A percentile compares a stretch with the other conserved stretches of the same genome.
phyloP scores from a whole-genome alignment of 768 basidiomycete species.

The Amanita pallidorosea region DNA sequence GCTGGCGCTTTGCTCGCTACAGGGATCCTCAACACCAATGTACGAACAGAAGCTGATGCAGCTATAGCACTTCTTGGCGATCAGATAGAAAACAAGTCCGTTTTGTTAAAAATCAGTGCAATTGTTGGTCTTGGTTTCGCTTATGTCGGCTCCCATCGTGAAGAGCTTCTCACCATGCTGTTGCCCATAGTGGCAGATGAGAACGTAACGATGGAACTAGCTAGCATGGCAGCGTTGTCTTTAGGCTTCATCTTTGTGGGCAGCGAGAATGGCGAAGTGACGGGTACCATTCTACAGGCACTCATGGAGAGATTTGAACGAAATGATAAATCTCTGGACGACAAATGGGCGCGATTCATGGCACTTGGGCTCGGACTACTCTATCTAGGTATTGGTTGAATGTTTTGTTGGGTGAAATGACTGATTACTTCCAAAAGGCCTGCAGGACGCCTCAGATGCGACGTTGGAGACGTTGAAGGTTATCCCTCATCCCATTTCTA shows the following conservation, averaged over 20 bases:
- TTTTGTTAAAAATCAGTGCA: constrained; percentile 74
- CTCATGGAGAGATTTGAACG: constrained; percentile 70
- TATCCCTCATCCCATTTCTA: constrained; percentile 86
- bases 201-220: constrained; percentile 77
- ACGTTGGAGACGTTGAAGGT: constrained; percentile 90
- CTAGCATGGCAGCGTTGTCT: constrained; percentile 74
- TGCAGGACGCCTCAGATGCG: constrained; percentile 88
- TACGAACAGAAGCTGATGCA: constrained; percentile 89
- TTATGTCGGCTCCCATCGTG: constrained; percentile 87
- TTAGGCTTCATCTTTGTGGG: constrained; percentile 95
- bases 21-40: constrained; percentile 81
- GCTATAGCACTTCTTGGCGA: constrained; percentile 86
- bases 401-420: not conserved
- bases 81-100: constrained; percentile 79
- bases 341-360: constrained; percentile 94
- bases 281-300: constrained; percentile 80
- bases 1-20: constrained; percentile 93
- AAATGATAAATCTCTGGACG: constrained; percentile 63
- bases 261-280: constrained; percentile 88
- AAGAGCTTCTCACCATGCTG: constrained; percentile 72
- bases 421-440: constrained; percentile 35
- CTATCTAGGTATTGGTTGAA: constrained; percentile 61
- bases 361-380: constrained; percentile 81
- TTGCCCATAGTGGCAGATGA: constrained; percentile 80
- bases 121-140: constrained; percentile 92